Percentiles rank a stretch among this genome's conserved stretches.
Evolutionary conservation across 2,329 filamentous ascomycete genomes (phyloP).

Genomic region (Colletotrichum filicis): DNA sequence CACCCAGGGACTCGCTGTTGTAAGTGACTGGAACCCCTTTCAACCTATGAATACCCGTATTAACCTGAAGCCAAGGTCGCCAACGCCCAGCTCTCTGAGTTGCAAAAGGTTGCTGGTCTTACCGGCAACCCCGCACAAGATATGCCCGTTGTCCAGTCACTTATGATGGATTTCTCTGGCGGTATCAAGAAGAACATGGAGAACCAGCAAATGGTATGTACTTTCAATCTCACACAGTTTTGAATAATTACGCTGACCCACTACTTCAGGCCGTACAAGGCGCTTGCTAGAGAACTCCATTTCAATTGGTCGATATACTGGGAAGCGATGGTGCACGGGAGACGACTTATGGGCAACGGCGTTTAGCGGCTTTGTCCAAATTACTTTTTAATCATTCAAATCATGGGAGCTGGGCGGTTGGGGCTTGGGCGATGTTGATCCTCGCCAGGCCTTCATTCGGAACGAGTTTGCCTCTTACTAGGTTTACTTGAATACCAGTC

Average conservation of each 20-base stretch:
- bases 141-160: constrained; percentile 21
- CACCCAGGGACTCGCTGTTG: constrained; percentile 24
- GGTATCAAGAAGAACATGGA: constrained; percentile 35
- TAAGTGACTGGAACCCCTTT: background rate
- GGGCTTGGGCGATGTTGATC: constrained; percentile 3
- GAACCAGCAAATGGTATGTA: constrained; percentile 29
- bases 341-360: background rate
- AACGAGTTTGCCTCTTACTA: background rate
- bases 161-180: constrained; percentile 29
- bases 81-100: constrained; percentile 29
- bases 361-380: background rate
- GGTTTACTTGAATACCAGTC: constrained; percentile 5
- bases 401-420: background rate
- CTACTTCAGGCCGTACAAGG: constrained; percentile 5
- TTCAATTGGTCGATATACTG: background rate
- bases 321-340: constrained; percentile 9
- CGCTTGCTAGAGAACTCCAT: constrained; percentile 1
- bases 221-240: background rate
- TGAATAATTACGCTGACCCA: accelerated
- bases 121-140: constrained; percentile 31
- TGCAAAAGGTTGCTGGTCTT: constrained; percentile 27
- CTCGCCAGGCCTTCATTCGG: background rate
- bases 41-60: no score
- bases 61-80: constrained; percentile 9
- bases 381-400: constrained; percentile 3